Evolutionary conservation across 176 grass and related monocot genomes (phyloP).

Genomic region (Bothriochloa decipiens): DNA sequence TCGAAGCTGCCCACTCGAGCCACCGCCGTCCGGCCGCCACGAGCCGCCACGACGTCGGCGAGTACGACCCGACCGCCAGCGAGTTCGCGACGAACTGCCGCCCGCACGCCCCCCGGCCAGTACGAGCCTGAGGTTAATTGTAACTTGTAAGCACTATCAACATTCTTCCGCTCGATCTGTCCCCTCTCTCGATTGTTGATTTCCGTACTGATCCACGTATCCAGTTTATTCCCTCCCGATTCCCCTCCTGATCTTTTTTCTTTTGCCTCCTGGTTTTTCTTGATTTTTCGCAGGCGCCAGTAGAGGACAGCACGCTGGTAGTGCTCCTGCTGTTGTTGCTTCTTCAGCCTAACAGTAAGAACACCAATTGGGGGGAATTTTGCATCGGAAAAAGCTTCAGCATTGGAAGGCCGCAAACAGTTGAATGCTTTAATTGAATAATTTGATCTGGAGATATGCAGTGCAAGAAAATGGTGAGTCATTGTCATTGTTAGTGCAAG

Average conservation of each 20-base stretch:
- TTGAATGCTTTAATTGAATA: not conserved
- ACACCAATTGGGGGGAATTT: not conserved
- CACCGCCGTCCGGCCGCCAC: not conserved
- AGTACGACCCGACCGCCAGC: not conserved
- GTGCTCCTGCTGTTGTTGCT: not conserved
- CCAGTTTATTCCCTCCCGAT: not conserved
- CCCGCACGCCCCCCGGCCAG: not conserved
- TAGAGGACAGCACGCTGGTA: not conserved
- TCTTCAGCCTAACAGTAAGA: not conserved
- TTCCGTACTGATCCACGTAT: not conserved
- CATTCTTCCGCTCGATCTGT: not conserved
- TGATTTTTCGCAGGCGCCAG: not conserved
- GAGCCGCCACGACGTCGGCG: not conserved
- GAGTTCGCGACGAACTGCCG: not conserved
- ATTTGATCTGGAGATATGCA: not conserved
- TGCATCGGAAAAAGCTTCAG: not conserved
- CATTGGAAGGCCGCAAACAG: not conserved
- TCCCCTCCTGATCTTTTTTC: not conserved
- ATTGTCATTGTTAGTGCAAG: conserved; percentile 4
- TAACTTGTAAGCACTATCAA: not conserved
- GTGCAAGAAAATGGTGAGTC: not conserved
- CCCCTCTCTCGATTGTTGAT: not conserved
- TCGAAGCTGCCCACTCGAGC: too few relatives aligned
- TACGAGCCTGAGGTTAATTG: not conserved
- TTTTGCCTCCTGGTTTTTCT: not conserved